phyloP scores from a whole-genome alignment of 2,329 filamentous ascomycete genomes.

The Aureobasidium sp. region DNA sequence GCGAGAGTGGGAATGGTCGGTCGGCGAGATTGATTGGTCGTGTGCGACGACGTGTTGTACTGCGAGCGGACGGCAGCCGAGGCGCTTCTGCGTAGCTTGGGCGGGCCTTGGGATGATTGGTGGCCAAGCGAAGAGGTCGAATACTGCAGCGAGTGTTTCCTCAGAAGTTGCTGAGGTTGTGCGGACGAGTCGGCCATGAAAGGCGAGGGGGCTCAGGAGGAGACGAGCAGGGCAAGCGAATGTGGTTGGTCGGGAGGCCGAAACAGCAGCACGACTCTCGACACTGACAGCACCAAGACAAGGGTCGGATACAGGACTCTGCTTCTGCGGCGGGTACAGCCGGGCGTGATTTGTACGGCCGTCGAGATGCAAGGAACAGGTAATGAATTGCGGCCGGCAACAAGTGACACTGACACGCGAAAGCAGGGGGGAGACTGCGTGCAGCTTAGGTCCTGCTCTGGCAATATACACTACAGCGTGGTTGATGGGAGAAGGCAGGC shows the following conservation, averaged over 20 bases:
- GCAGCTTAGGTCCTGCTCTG: background rate
- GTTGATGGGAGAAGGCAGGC: background rate
- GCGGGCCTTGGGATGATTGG: constrained; percentile 5
- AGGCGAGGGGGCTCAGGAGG: background rate
- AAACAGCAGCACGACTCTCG: background rate
- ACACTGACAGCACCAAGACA: background rate
- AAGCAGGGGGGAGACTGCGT: constrained; percentile 9
- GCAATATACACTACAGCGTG: constrained; percentile 4
- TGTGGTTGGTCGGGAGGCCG: background rate
- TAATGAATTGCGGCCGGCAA: constrained; percentile 3
- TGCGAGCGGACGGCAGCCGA: constrained; percentile 13
- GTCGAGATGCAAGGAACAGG: constrained; percentile 6
- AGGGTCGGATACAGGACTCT: background rate
- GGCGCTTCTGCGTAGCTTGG: constrained; percentile 6
- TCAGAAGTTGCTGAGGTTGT: constrained; percentile 9
- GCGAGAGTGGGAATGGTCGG: constrained; percentile 2
- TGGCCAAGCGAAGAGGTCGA: background rate
- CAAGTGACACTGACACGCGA: constrained; percentile 11
- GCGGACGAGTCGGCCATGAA: constrained; percentile 9
- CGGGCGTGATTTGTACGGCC: constrained; percentile 10
- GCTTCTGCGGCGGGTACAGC: background rate
- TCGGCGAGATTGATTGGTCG: constrained; percentile 7
- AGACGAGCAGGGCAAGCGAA: background rate
- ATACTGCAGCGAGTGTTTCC: constrained; percentile 12
- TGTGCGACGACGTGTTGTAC: constrained; percentile 13